Evolutionary conservation across 352 stramenopile genomes (phyloP), one percentile per base, ranked within the genome.

Genomic region (Chrysophaeum taylorii): DNA sequence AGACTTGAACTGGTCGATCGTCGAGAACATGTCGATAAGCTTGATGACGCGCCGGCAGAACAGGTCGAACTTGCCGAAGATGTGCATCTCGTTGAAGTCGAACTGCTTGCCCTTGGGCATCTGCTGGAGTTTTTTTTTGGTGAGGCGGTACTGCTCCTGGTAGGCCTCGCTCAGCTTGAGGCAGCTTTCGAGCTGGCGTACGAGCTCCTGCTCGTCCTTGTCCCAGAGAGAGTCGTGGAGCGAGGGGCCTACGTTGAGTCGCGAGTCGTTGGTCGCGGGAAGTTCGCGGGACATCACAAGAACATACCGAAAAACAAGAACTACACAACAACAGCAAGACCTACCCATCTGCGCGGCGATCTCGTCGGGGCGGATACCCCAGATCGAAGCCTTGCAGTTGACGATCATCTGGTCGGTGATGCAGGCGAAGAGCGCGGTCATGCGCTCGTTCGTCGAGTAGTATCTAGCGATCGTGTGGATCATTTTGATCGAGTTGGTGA

Each of bases 401-500:
- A 86, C 82, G 76, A 98, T 97, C 92, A 98, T 98, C 78, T 98
- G 94, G 77, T 98, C 94, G 0, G 94, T 98, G 72, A 98, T 97
- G 78, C 97, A 98, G 1, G 87, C 86, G 69, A 98, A 96, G 62
- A 98, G 82, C 42, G 90, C 94, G 0, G 91, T 91, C 87, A 98
- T 97, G 36, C 93, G 85, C 73, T 98, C 93, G 5, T 87, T 94
- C n/a, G 92, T 98, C 77, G 98, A 97, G 84, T 98, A 98, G 73
- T 98, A 98, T 53, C 94, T 83, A 68, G 93, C 91, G 71, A 98
- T 98, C 15, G 92, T 97, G 75, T 98, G 93, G 71, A 98, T 98
- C 94, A 98, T 98, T 83, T 98, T 98, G 82, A 98, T 98, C 36
- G 90, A 97, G 81, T 98, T 98, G 82, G 98, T 96, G 2, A 98